Evolutionary conservation across 2,329 filamentous ascomycete species (phyloP).

Genomic region (Trichoderma sp.): DNA sequence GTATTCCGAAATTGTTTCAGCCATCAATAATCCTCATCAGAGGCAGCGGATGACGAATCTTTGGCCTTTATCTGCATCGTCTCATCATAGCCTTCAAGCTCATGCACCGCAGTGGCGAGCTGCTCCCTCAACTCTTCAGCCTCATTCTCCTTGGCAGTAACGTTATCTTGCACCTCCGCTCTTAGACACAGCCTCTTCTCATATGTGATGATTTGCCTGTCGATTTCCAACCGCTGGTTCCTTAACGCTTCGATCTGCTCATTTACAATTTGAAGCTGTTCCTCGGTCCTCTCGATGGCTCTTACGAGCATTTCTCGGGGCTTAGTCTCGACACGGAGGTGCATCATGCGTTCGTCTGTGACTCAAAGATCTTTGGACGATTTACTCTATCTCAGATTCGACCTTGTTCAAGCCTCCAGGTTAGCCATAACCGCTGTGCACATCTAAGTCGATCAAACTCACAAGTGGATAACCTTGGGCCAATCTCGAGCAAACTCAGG

Average conservation of each 20-base stretch:
- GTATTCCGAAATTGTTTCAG: not conserved
- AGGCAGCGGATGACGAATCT: not conserved
- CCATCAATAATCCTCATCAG: not conserved
- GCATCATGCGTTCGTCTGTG: not conserved
- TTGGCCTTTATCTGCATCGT: not conserved
- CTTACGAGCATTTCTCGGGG: not conserved
- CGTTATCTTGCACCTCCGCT: not conserved
- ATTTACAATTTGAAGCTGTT: not conserved
- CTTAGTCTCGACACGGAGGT: not conserved
- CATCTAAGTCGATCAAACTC: not conserved
- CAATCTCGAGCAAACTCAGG: not conserved
- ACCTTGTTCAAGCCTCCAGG: not conserved
- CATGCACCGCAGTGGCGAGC: not conserved
- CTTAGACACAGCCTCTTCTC: not conserved
- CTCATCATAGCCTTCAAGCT: not conserved
- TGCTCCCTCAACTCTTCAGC: not conserved
- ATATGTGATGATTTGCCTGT: constrained; percentile 1
- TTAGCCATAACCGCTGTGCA: not conserved
- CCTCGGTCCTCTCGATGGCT: not conserved
- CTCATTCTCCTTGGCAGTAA: not conserved
- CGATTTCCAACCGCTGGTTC: not conserved
- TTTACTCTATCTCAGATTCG: not conserved
- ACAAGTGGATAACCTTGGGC: not conserved
- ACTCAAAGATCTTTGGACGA: too few species aligned
- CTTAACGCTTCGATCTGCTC: not conserved